These are phyloP conservation scores for Septoria petroselini DNA, from an alignment of 2,329 filamentous ascomycete species.

Conservation along the genomic window DNA sequence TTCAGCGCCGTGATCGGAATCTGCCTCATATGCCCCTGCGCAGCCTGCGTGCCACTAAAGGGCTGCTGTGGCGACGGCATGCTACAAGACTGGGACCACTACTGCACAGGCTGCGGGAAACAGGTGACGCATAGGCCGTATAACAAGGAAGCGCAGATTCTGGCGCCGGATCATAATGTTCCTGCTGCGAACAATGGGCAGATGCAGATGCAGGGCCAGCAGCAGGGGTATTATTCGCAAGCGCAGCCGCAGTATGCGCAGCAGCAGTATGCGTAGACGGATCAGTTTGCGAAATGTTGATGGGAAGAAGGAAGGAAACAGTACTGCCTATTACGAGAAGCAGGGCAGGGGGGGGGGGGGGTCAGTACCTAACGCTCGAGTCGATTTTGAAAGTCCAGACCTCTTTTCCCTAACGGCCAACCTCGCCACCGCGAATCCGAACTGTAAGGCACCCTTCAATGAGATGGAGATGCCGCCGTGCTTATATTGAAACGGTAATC, in stretches of 20 bases:
- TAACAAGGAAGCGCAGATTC: slow-evolving; percentile 15
- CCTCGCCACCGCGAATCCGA: too few species aligned
- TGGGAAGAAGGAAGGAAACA: background rate
- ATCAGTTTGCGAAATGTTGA: background rate
- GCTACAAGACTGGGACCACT: slow-evolving; percentile 20
- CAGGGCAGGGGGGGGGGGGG: too few species aligned
- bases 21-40: slow-evolving; percentile 16
- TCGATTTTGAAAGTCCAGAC: too few species aligned
- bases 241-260: slow-evolving; percentile 2
- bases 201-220: slow-evolving; percentile 4
- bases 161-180: slow-evolving; percentile 11
- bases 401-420: too few species aligned
- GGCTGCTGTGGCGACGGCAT: slow-evolving; percentile 17
- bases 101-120: slow-evolving; percentile 20
- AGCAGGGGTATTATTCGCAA: background rate
- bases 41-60: slow-evolving; percentile 16
- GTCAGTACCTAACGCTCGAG: too few species aligned
- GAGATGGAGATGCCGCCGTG: too few species aligned
- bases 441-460: too few species aligned
- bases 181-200: background rate
- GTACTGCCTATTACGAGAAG: too few species aligned
- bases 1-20: slow-evolving; percentile 10
- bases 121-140: slow-evolving; percentile 18
- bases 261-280: background rate
- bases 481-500: too few species aligned